phyloP scores from a whole-genome alignment of 345 rosid species.

The Gossypium ekmanianum region DNA sequence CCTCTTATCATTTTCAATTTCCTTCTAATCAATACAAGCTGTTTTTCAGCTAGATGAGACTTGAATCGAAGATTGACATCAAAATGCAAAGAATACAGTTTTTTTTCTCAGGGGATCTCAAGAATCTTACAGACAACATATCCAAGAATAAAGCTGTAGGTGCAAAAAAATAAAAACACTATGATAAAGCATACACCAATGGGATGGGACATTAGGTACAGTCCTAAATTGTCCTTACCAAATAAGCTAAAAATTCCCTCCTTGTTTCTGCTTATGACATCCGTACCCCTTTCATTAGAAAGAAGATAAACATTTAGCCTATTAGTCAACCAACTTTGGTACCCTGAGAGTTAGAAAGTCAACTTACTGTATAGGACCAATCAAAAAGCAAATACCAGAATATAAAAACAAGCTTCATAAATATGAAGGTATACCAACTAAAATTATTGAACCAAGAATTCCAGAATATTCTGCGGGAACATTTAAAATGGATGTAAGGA shows the following conservation, averaged over 20 bases:
- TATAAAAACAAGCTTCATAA: conserved; percentile 3
- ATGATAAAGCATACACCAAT: background rate
- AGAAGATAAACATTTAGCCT: conserved; percentile 70
- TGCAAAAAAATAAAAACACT: background rate
- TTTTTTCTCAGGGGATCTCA: conserved; percentile 1
- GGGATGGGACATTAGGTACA: background rate
- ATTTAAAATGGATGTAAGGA: conserved; percentile 57
- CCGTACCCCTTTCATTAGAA: conserved; percentile 63
- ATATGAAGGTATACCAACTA: conserved; percentile 44
- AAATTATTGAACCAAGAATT: conserved; percentile 53
- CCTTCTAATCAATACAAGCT: background rate
- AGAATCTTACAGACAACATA: background rate
- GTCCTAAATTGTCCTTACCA: conserved; percentile 40
- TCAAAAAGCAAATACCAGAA: conserved; percentile 14
- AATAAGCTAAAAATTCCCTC: conserved; percentile 81
- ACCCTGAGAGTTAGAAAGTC: conserved; percentile 45
- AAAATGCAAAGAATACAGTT: background rate
- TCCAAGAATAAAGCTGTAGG: background rate
- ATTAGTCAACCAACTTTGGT: conserved; percentile 59
- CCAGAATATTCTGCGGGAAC: conserved; percentile 71
- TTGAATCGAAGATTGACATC: background rate
- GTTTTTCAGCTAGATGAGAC: background rate
- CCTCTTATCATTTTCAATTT: background rate
- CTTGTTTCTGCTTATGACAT: conserved; percentile 75
- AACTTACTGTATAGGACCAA: background rate